Evolutionary conservation across 164 flowering plant species (phyloP).

Genomic region (Chimonanthus salicifolius): DNA sequence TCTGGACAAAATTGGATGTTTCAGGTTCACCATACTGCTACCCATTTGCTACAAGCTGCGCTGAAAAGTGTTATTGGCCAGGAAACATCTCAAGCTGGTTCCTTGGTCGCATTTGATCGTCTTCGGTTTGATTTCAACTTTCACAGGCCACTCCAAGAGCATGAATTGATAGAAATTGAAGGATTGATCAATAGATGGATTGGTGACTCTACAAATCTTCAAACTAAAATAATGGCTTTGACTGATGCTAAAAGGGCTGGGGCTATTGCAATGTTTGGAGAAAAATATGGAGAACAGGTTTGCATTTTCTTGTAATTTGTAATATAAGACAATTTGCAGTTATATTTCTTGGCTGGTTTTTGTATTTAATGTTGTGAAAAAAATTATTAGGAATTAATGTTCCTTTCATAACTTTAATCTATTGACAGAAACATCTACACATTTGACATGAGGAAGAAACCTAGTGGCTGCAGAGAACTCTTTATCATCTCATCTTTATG

Average conservation of each 20-base stretch:
- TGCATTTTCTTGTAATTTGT: background rate
- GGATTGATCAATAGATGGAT: conserved; percentile 74
- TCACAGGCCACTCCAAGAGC: conserved; percentile 64
- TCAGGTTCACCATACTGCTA: conserved; percentile 98
- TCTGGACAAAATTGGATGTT: conserved; percentile 4
- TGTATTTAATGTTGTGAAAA: too few relatives aligned
- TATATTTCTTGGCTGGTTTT: background rate
- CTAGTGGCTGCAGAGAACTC: too few relatives aligned
- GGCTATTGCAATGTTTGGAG: conserved; percentile 98
- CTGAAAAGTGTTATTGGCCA: conserved; percentile 73
- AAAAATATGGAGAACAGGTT: conserved; percentile 94
- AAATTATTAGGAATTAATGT: too few relatives aligned
- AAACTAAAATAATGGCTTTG: conserved; percentile 83
- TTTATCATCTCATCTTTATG: too few relatives aligned
- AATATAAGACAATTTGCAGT: background rate
- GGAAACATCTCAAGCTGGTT: conserved; percentile 98
- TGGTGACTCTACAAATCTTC: conserved; percentile 64
- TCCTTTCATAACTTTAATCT: too few relatives aligned
- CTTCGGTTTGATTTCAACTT: conserved; percentile 95
- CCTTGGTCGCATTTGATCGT: conserved; percentile 91
- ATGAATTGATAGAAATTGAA: conserved; percentile 71
- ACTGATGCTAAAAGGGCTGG: conserved; percentile 83
- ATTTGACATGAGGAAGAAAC: too few relatives aligned
- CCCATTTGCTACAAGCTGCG: conserved; percentile 94
- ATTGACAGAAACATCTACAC: too few relatives aligned